Evolutionary conservation across 2,329 filamentous ascomycete genomes (phyloP), one percentile per base, ranked within the genome.

Genomic region (Diplodia corticola): DNA sequence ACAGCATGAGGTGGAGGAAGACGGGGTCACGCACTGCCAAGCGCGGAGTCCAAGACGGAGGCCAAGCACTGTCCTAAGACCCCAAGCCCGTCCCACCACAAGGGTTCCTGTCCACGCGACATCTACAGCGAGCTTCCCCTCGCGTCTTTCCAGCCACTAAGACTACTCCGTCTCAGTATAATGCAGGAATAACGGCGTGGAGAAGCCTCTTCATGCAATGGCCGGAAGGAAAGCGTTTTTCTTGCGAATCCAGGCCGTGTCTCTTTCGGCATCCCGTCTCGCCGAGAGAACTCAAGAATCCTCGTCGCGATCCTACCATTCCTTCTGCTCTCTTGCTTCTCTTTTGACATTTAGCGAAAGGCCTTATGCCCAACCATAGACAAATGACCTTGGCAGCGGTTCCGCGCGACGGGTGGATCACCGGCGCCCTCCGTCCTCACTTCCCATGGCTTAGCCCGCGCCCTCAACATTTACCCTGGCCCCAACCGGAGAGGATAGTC

Each of bases 11-110:
- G 6, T 4, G 17, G 12, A 10, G 37, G 24, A 20, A 15, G 22
- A 12, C 30, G 24, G 37, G 55, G 57, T 50, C 57, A 61, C 17
- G 26, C 57, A 35, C n/a, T 17, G 57, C 57, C 57, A 49, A 61
- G 57, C 12, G 57, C 44, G 57, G 57, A 61, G 57, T 61, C 57
- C 57, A 61, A 61, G 57, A 50, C 57, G 57, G 57, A 61, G 57
- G 20, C 44, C 57, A 61, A 61, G 57, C 48, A 28, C n/a, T n/a
- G 12, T 17, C 13, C 57, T 40, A 61, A 61, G 57, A 49, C 40
- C 30, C 57, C 40, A 61, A 61, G 57, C 40, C 57, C 57, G 57
- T 40, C 17, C 40, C 57, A 49, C 35, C 57, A 48, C 22, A 5
- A 28, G 57, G 10, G n/a, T 26, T 60, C 40, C 57, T 61, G 10